A percentile compares a stretch with the other conserved stretches of the same genome.
These are phyloP conservation scores for Stachybotrys chartarum DNA, from an alignment of 2,329 filamentous ascomycete genomes.

Conservation along the genomic window DNA sequence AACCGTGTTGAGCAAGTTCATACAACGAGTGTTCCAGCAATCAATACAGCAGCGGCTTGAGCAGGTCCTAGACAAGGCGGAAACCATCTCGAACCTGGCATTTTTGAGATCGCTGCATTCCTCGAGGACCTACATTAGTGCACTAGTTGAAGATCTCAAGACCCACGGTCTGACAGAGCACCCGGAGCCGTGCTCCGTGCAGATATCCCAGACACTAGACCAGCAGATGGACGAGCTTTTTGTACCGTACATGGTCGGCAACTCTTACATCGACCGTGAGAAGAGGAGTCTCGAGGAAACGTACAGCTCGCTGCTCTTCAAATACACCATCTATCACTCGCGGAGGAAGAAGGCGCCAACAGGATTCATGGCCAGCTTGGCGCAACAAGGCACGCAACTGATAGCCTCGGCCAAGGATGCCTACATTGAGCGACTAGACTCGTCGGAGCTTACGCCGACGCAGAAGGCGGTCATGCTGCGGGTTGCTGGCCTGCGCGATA, in stretches of 20 bases:
- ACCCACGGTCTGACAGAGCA: conserved; percentile 91
- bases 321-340: conserved; percentile 92
- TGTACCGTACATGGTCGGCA: conserved; percentile 61
- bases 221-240: conserved; percentile 74
- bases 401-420: conserved; percentile 83
- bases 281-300: conserved; percentile 67
- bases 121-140: conserved; percentile 80
- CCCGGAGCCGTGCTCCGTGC: conserved; percentile 81
- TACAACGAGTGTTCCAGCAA: conserved; percentile 95
- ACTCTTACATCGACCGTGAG: conserved; percentile 65
- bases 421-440: conserved; percentile 83
- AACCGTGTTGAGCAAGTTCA: conserved; percentile 83
- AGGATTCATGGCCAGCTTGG: conserved; percentile 86
- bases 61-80: conserved; percentile 91
- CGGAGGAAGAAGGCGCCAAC: conserved; percentile 80
- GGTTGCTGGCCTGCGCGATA: conserved; percentile 76
- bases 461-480: conserved; percentile 87
- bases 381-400: conserved; percentile 83
- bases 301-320: conserved; percentile 89
- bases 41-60: conserved; percentile 95
- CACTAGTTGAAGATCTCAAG: conserved; percentile 87
- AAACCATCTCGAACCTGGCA: conserved; percentile 82
- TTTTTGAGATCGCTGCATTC: conserved; percentile 89
- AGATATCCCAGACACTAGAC: conserved; percentile 70
- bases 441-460: conserved; percentile 77